Percentiles rank a stretch among this genome's conserved stretches.
Conservation (phyloP, 2,329 filamentous ascomycete genomes). For the Albophoma yamanashiensis region DNA sequence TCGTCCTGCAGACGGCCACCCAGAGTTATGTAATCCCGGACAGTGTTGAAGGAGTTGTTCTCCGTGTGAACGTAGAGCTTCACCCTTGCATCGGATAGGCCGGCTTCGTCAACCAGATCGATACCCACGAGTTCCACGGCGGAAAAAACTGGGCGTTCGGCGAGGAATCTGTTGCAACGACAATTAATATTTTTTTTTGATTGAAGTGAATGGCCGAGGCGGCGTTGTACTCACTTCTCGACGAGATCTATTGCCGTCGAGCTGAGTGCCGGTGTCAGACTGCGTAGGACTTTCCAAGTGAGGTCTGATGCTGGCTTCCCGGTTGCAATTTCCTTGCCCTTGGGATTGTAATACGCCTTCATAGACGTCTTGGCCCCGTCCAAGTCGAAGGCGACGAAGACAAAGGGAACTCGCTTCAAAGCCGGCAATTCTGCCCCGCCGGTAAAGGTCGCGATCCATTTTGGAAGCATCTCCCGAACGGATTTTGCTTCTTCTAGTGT, state of each 20-base stretch:
- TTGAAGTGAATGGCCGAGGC: neutral
- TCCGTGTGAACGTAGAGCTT: slow-evolving; percentile 5
- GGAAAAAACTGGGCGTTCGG: neutral
- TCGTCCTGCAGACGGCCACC: slow-evolving; percentile 5
- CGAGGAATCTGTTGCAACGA: slow-evolving; percentile 1
- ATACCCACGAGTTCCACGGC: slow-evolving; percentile 4
- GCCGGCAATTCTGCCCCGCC: neutral
- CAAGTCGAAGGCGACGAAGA: slow-evolving; percentile 5
- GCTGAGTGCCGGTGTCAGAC: slow-evolving; percentile 2
- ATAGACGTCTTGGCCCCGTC: slow-evolving; percentile 1
- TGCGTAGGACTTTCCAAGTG: slow-evolving; percentile 2
- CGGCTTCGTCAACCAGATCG: slow-evolving; percentile 5
- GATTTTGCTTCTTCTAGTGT: neutral
- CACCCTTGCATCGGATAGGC: slow-evolving; percentile 4
- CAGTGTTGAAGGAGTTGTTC: slow-evolving; percentile 7
- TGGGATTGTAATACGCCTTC: slow-evolving; percentile 6
- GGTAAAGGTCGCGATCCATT: slow-evolving; percentile 2
- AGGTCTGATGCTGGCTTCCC: neutral
- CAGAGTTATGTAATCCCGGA: slow-evolving; percentile 5
- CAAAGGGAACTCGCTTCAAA: slow-evolving; percentile 4
- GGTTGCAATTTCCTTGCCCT: slow-evolving; percentile 4
- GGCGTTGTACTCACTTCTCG: slow-evolving; percentile 1
- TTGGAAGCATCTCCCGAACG: neutral
- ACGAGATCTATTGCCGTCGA: slow-evolving; percentile 2
- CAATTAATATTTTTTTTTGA: neutral